Conservation (phyloP, 106 monocot species). For the Xerophyta viscosa region DNA sequence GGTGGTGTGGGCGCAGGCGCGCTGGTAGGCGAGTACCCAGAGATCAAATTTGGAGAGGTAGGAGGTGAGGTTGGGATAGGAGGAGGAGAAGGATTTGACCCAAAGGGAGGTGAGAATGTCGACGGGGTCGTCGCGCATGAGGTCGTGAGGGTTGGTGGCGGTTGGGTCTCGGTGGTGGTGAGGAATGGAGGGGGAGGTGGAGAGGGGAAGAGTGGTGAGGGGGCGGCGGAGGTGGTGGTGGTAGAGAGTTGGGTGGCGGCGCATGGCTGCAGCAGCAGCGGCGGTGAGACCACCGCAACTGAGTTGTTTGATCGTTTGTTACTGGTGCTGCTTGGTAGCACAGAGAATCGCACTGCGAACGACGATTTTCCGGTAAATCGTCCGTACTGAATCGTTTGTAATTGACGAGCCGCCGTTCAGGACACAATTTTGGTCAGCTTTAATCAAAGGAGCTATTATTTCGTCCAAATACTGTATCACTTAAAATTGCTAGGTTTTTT, state of each 20-base stretch:
- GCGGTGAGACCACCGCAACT: too few species aligned
- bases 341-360: too few species aligned
- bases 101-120: constrained; percentile 45
- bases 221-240: constrained; percentile 1
- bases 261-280: too few species aligned
- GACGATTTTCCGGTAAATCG: too few species aligned
- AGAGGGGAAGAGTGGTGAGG: constrained; percentile 11
- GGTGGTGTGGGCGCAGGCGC: constrained; percentile 63
- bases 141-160: constrained; percentile 33
- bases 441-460: too few species aligned
- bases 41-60: constrained; percentile 68
- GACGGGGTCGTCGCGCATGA: constrained; percentile 59
- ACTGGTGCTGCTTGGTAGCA: too few species aligned
- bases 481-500: too few species aligned
- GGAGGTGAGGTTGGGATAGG: constrained; percentile 77
- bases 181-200: not conserved
- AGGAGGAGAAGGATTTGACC: constrained; percentile 53
- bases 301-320: too few species aligned
- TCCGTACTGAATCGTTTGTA: too few species aligned
- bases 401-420: too few species aligned
- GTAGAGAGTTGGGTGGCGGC: not conserved
- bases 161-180: constrained; percentile 2
- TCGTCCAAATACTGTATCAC: too few species aligned
- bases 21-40: constrained; percentile 96
- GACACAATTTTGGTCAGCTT: too few species aligned